Evolutionary conservation across 305 asterid species (phyloP).

Genomic region (Andrographis paniculata): DNA sequence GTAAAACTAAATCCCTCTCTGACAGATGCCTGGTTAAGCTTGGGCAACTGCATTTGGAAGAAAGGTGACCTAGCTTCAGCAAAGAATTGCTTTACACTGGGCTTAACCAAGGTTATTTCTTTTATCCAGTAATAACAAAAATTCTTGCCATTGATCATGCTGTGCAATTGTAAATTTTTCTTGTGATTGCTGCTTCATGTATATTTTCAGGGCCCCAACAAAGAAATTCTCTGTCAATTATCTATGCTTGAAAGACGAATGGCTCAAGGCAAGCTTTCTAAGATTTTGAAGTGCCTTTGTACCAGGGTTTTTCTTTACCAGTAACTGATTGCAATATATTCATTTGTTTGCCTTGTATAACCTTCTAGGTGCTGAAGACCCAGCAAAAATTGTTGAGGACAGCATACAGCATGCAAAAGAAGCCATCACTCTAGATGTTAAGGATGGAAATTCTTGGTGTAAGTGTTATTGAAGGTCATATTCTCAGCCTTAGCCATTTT

Average conservation of each 20-base stretch:
- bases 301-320: slow-evolving; percentile 13
- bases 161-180: slow-evolving; percentile 5
- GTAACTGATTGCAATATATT: slow-evolving; percentile 13
- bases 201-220: slow-evolving; percentile 57
- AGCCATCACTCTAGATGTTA: slow-evolving; percentile 76
- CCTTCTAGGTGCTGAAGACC: slow-evolving; percentile 67
- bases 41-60: slow-evolving; percentile 96
- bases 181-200: slow-evolving; percentile 14
- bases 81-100: slow-evolving; percentile 75
- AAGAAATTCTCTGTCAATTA: slow-evolving; percentile 76
- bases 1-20: slow-evolving; percentile 89
- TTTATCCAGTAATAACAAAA: slow-evolving; percentile 12
- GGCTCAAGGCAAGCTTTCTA: slow-evolving; percentile 63
- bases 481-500: neutral
- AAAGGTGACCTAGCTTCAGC: slow-evolving; percentile 77
- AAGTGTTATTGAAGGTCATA: slow-evolving; percentile 21
- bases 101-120: slow-evolving; percentile 66
- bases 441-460: slow-evolving; percentile 97
- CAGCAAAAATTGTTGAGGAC: slow-evolving; percentile 65
- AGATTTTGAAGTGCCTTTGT: slow-evolving; percentile 8
- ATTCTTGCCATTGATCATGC: slow-evolving; percentile 7
- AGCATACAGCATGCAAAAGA: slow-evolving; percentile 86
- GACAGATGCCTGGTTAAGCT: slow-evolving; percentile 82
- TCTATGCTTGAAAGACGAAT: slow-evolving; percentile 93
- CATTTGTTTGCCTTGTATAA: slow-evolving; percentile 20